Evolutionary conservation across 176 grass and related monocot genomes (phyloP).

Genomic region (Panicum miliaceum): DNA sequence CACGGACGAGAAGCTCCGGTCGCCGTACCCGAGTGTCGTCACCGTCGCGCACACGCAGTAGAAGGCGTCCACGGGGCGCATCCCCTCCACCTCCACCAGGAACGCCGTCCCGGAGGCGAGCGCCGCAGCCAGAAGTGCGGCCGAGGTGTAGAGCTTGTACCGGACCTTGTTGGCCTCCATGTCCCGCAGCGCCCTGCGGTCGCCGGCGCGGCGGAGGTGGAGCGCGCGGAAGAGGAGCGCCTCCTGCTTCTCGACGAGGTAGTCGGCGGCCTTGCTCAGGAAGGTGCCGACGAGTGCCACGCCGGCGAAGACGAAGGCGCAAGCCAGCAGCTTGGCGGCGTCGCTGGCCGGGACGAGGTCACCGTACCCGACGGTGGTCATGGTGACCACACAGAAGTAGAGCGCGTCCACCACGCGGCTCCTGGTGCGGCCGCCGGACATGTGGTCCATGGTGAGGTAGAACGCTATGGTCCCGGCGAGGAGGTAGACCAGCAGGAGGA

Average conservation of each 20-base stretch:
- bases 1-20: conserved; percentile 53
- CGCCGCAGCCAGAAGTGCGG: conserved; percentile 6
- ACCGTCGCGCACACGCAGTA: conserved; percentile 73
- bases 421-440: conserved; percentile 46
- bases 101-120: conserved; percentile 43
- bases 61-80: conserved; percentile 56
- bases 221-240: background rate
- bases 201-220: background rate
- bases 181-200: conserved; percentile 37
- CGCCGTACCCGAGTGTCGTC: conserved; percentile 80
- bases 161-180: conserved; percentile 48
- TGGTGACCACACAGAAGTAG: conserved; percentile 67
- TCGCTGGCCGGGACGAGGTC: conserved; percentile 54
- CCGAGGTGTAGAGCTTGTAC: conserved; percentile 52
- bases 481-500: conserved; percentile 60
- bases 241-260: conserved; percentile 32
- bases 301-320: conserved; percentile 56
- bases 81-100: conserved; percentile 47
- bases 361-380: conserved; percentile 63
- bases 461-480: conserved; percentile 50
- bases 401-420: conserved; percentile 48
- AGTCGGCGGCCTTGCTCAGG: conserved; percentile 55
- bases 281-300: conserved; percentile 57
- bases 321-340: conserved; percentile 52
- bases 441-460: conserved; percentile 47